A percentile compares a stretch with the other conserved stretches of the same genome.
Conservation (phyloP, 2,329 filamentous ascomycete species). For the Arthrobotrys pseudoclavata region DNA sequence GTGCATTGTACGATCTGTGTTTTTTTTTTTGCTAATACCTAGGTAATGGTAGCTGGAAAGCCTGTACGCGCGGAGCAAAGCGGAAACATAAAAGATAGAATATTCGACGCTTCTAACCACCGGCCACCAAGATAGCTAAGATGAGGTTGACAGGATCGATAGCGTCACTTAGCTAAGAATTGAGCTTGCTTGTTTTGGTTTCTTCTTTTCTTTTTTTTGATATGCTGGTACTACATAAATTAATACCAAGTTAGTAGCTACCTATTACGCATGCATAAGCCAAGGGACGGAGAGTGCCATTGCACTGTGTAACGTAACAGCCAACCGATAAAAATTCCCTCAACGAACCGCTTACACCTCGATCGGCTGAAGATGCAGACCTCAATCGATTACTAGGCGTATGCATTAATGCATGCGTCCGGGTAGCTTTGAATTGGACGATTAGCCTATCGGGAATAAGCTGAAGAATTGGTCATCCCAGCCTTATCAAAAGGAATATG, state of each 20-base stretch:
- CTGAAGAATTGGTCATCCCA: slow-evolving; percentile 11
- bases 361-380: slow-evolving; percentile 15
- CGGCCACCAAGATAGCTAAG: no score
- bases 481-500: slow-evolving; percentile 19
- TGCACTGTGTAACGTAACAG: slow-evolving; percentile 23
- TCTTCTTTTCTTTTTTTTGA: background rate
- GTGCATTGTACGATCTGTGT: background rate
- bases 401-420: slow-evolving; percentile 4
- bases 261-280: background rate
- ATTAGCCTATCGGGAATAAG: slow-evolving; percentile 5
- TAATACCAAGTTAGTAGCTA: background rate
- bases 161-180: background rate
- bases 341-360: slow-evolving; percentile 11
- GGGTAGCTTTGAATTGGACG: slow-evolving; percentile 2
- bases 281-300: slow-evolving; percentile 6
- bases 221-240: background rate
- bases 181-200: background rate
- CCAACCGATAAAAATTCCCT: slow-evolving; percentile 21
- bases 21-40: background rate
- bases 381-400: slow-evolving; percentile 8
- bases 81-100: background rate
- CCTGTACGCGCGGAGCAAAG: background rate
- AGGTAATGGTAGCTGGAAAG: background rate
- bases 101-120: background rate
- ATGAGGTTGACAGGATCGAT: background rate